These are phyloP conservation scores for Spiraea crenata DNA, from an alignment of 331 rosid species.

Conservation along the genomic window DNA sequence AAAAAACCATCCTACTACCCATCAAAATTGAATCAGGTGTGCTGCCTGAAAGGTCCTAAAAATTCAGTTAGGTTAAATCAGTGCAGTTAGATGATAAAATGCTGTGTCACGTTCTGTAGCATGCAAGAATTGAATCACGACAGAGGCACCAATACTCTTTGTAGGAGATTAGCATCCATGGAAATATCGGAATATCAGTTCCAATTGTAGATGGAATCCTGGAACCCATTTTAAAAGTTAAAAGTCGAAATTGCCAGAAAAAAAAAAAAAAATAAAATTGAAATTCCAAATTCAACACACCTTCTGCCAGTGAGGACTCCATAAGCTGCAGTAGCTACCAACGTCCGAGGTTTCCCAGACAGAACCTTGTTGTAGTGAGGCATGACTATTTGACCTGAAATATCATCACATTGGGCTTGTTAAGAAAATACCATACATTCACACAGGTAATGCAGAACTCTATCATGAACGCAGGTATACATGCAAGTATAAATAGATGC, in stretches of 20 bases:
- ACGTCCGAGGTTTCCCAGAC: constrained; percentile 49
- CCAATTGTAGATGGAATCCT: constrained; percentile 54
- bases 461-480: not conserved
- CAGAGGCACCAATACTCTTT: constrained; percentile 73
- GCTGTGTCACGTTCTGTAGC: constrained; percentile 36
- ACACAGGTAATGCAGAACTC: not conserved
- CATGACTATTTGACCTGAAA: constrained; percentile 65
- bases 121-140: constrained; percentile 52
- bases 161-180: constrained; percentile 78
- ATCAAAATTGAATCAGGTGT: constrained; percentile 6
- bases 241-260: not conserved
- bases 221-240: constrained; percentile 9
- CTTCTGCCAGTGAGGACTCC: constrained; percentile 81
- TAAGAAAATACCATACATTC: not conserved
- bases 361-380: constrained; percentile 62
- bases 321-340: constrained; percentile 43
- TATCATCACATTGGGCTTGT: not conserved
- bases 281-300: constrained; percentile 32
- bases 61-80: not conserved
- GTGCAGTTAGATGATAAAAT: not conserved
- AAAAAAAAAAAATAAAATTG: not conserved
- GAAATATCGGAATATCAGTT: constrained; percentile 64
- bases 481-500: not conserved
- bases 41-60: not conserved
- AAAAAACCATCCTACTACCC: not conserved